Evolutionary conservation across 805 yeast genomes (phyloP), one percentile per base, ranked within the genome.

Genomic region (Candida michaelii): DNA sequence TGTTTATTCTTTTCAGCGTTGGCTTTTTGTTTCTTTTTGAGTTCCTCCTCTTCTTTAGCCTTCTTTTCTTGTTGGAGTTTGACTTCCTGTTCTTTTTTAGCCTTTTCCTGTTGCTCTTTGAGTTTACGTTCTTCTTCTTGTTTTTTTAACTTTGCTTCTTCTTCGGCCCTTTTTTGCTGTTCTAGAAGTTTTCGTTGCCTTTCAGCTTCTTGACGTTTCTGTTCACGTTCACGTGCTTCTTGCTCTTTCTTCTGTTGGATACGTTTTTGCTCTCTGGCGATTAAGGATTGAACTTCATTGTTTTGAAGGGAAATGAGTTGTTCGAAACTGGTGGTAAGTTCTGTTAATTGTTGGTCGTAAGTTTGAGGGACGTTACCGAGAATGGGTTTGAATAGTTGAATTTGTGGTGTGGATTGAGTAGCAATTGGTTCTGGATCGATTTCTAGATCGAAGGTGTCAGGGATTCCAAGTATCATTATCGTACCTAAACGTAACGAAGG

Each of bases 391-490:
- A 27, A 27, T 17, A 40, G 25, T n/a, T 13, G 14, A 9, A 40
- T 27, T 5, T 17, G n/a, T 7, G 30, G 29, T 7, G 11, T 5
- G 3, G 19, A 9, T 6, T 16, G 6, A 17, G 13, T 10, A 3
- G 12, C 2, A 17, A 11, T 4, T 16, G 29, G 24, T 12, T 40
- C 45, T 16, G 40, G n/a, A n/a, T 44, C 48, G 3, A 45, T 45
- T 24, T 47, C 50, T 11, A 53, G 16, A 7, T 55, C 58, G 36
- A 53, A 59, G 31, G 50, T 54, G 9, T 43, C 44, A 15, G 67
- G 67, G 23, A 62, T 43, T 9, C 63, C 65, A 45, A 62, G 60
- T 18, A 56, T 48, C 67, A 62, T 43, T 25, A 5, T 35, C 18
- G 9, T 6, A 16, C 10, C 15, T 30, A 6, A n/a, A n/a, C n/a